Percentiles rank a stretch among this genome's conserved stretches.
Conservation (phyloP, 441 rosid genomes). For the Pelargonium citronellum region DNA sequence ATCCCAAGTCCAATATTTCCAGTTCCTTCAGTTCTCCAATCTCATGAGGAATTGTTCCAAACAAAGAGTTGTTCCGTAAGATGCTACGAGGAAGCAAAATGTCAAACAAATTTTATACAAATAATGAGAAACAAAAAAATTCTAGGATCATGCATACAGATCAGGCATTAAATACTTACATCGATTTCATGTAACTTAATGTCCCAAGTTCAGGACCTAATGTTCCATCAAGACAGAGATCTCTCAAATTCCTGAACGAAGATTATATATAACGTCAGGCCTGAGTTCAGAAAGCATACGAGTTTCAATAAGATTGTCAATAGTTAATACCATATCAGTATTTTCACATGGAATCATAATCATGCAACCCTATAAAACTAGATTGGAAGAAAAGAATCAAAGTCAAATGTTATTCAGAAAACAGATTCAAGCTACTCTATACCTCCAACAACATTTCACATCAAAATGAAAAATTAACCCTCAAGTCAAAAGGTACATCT, state of each 20-base stretch:
- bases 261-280: conserved; percentile 16
- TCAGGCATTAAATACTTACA: conserved; percentile 40
- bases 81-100: conserved; percentile 36
- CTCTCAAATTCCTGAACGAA: conserved; percentile 51
- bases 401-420: too few species aligned
- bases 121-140: neutral
- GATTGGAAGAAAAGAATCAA: too few species aligned
- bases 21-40: conserved; percentile 59
- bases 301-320: neutral
- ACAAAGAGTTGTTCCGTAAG: conserved; percentile 79
- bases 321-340: neutral
- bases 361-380: neutral
- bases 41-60: conserved; percentile 65
- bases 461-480: too few species aligned
- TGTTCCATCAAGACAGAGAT: conserved; percentile 64
- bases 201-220: conserved; percentile 64
- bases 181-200: conserved; percentile 50
- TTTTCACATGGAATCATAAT: neutral
- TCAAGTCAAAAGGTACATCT: too few species aligned
- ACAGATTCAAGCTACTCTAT: too few species aligned
- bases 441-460: too few species aligned
- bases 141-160: neutral
- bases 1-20: conserved; percentile 78
- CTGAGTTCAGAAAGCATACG: conserved; percentile 2
- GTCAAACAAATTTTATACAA: neutral